Percentiles rank a stretch among this genome's conserved stretches.
Conservation (phyloP, 202 grass and related monocot genomes). For the Cymbopogon flexuosus region DNA sequence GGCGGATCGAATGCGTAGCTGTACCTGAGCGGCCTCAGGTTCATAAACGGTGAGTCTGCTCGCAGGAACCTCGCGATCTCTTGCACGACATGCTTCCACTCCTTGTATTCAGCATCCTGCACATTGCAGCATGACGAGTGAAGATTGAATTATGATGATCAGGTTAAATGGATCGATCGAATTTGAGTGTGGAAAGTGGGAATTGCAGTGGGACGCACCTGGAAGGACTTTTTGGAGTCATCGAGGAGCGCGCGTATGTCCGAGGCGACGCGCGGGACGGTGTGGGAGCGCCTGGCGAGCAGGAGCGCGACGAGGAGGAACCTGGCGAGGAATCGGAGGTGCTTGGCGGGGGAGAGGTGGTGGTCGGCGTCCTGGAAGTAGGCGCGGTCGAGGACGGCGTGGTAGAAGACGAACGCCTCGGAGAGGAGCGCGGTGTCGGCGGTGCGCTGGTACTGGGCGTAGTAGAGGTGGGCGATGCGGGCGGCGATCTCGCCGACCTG, state of each 20-base stretch:
- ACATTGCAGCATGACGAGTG: neutral
- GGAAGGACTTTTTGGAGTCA: slow-evolving; percentile 72
- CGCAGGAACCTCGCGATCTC: slow-evolving; percentile 79
- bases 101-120: slow-evolving; percentile 83
- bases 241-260: slow-evolving; percentile 67
- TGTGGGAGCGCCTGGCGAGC: slow-evolving; percentile 54
- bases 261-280: slow-evolving; percentile 43
- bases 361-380: slow-evolving; percentile 63
- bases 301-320: slow-evolving; percentile 83
- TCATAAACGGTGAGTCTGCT: slow-evolving; percentile 76
- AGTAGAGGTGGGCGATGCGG: slow-evolving; percentile 89
- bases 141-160: neutral
- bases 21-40: slow-evolving; percentile 81
- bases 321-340: slow-evolving; percentile 88
- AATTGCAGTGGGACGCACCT: slow-evolving; percentile 31
- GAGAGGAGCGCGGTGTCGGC: slow-evolving; percentile 73
- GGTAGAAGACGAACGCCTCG: slow-evolving; percentile 91
- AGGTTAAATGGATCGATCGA: neutral
- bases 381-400: slow-evolving; percentile 80
- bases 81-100: slow-evolving; percentile 79
- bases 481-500: slow-evolving; percentile 89
- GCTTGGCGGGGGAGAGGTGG: slow-evolving; percentile 56
- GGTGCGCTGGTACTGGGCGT: slow-evolving; percentile 82
- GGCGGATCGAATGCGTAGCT: slow-evolving; percentile 74
- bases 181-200: neutral